Base-by-base conservation (phyloP, 202 grass and related monocot species). In the Panicum virgatum region DNA sequence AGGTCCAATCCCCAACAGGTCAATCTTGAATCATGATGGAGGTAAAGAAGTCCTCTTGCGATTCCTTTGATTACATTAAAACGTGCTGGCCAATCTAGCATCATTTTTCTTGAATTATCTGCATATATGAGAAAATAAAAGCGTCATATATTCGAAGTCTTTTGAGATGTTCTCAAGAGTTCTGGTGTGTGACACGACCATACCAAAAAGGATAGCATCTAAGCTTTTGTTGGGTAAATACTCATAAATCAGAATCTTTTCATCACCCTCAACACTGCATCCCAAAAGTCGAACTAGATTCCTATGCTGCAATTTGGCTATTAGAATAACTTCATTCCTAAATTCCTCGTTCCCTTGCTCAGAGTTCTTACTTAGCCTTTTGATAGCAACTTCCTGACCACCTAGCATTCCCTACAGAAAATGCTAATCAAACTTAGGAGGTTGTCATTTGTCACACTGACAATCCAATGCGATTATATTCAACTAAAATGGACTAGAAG, bases 21-120 rank as follows among this genome's bases (percentile, higher is more conserved):
- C 20, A 90, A 62, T 73, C 82, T 82, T 30, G 88, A 93, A 56
- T 90, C 91, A 16, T 83, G 73, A 29, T 93, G 91, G 47, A 94
- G 83, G 22, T 94, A 94, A 75, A 91, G 71, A 54, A 94, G 80
- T 29, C 92, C 92, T 26, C 86, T 53, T 14, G 89, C 84, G 50
- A 89, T 60, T 34, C 86, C 92, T 73, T 88, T 79, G 7, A 94
- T 83, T 64, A 91, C 83, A 2, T 62, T 88, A 42, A 84, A 82
- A 15, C 86, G 37, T 62, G 39, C 71, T 12, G 59, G 54, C 91
- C 86, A 94, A 30, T 89, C 75, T 48, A 89, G 43, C 0, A 25
- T 9, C 38, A 13, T 25, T 69, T 83, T 80, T 16, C 63, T 87
- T 77, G 38, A 25, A 45, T 46, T 22, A 58, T 88, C 91, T 93